Conservation (phyloP, 192 early-diverging fungal species). For the Dissophora globulifera region DNA sequence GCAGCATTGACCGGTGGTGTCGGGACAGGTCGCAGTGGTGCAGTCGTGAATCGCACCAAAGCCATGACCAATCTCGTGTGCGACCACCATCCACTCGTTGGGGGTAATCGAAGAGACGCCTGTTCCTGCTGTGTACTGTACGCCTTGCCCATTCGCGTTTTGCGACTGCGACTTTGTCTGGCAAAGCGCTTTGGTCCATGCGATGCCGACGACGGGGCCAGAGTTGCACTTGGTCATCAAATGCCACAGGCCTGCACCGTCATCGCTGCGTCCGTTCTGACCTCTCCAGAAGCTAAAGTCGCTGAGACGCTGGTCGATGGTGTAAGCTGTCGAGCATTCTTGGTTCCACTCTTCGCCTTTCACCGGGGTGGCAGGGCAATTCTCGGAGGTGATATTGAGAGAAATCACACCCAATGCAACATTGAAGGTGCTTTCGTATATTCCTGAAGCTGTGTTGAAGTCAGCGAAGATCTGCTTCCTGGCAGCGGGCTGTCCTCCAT, state of each 20-base stretch:
- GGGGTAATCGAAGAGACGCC: conserved; percentile 85
- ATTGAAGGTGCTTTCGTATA: conserved; percentile 89
- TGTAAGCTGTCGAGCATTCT: conserved; percentile 76
- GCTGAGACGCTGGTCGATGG: conserved; percentile 78
- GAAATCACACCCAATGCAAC: conserved; percentile 83
- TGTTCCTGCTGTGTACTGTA: conserved; percentile 76
- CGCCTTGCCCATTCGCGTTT: conserved; percentile 30
- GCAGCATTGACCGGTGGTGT: conserved; percentile 62
- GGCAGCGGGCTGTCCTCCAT: conserved; percentile 64
- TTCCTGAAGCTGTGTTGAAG: conserved; percentile 83
- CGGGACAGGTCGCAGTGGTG: conserved; percentile 69
- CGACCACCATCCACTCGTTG: conserved; percentile 95
- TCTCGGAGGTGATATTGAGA: conserved; percentile 73
- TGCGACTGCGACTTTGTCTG: conserved; percentile 48
- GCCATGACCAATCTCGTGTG: conserved; percentile 94
- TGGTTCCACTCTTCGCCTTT: conserved; percentile 75
- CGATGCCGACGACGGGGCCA: conserved; percentile 84
- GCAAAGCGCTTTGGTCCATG: conserved; percentile 86
- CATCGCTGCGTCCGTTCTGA: conserved; percentile 56
- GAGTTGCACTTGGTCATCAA: conserved; percentile 86
- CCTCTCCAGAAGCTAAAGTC: conserved; percentile 93
- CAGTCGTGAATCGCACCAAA: conserved; percentile 95
- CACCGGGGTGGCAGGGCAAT: conserved; percentile 64
- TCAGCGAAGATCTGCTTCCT: conserved; percentile 80
- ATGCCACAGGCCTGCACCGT: conserved; percentile 90